A percentile compares a stretch with the other conserved stretches of the same genome.
phyloP scores from a whole-genome alignment of 257 asterid genomes.

The Penstemon davidsonii region DNA sequence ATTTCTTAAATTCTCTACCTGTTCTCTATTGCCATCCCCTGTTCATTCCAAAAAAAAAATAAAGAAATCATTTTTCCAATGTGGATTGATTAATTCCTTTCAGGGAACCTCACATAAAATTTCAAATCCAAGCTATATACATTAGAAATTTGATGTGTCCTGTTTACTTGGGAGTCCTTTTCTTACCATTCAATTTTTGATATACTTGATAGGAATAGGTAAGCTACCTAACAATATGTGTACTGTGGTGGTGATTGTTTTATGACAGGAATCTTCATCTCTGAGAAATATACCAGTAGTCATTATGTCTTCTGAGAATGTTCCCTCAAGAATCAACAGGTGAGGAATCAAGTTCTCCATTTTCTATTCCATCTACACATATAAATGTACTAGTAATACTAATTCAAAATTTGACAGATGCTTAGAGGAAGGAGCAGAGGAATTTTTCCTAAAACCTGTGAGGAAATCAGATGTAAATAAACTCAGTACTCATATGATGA shows the following conservation, averaged over 20 bases:
- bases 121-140: conserved; percentile 27
- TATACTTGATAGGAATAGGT: no score
- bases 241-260: background rate
- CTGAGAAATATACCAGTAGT: conserved; percentile 91
- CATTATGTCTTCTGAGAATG: conserved; percentile 96
- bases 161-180: conserved; percentile 36
- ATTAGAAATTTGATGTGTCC: conserved; percentile 30
- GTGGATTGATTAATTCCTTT: background rate
- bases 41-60: background rate
- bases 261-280: conserved; percentile 75
- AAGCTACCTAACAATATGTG: background rate
- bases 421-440: conserved; percentile 94
- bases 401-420: conserved; percentile 46
- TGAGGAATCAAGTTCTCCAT: conserved; percentile 18
- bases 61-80: background rate
- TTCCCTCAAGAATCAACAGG: conserved; percentile 95
- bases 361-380: background rate
- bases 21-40: no score
- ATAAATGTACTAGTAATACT: no score
- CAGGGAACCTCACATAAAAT: conserved; percentile 29
- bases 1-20: no score
- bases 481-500: conserved; percentile 81
- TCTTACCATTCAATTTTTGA: conserved; percentile 46
- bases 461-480: conserved; percentile 77
- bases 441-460: conserved; percentile 89